Conservation (phyloP, 441 rosid genomes). For the Breynia disticha region DNA sequence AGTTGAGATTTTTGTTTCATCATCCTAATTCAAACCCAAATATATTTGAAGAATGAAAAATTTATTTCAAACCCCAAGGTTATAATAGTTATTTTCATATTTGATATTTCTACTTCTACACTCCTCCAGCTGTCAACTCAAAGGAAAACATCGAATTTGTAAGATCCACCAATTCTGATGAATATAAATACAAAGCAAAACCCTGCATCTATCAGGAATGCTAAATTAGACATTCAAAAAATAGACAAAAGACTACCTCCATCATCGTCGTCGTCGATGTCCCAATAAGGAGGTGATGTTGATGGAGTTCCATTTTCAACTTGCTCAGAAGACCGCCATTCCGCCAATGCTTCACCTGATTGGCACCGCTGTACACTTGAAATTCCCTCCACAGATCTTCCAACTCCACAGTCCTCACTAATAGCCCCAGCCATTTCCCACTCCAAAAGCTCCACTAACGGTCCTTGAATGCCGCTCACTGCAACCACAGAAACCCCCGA, state of each 20-base stretch:
- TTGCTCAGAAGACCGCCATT: conserved; percentile 88
- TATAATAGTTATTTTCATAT: too few relatives aligned
- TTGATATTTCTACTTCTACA: too few relatives aligned
- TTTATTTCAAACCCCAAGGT: too few relatives aligned
- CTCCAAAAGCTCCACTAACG: conserved; percentile 25
- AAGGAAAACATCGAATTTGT: too few relatives aligned
- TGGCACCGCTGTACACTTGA: conserved; percentile 52
- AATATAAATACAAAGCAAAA: conserved; percentile 1
- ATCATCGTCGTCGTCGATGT: conserved; percentile 60
- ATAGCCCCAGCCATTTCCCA: conserved; percentile 61
- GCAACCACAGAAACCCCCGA: conserved; percentile 11
- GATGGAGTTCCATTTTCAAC: conserved; percentile 80
- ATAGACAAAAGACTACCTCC: conserved; percentile 38
- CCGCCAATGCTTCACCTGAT: conserved; percentile 66
- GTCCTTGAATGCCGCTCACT: conserved; percentile 29
- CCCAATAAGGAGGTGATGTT: conserved; percentile 91
- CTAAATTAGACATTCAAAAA: background rate
- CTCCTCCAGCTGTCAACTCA: too few relatives aligned
- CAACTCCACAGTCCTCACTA: conserved; percentile 63
- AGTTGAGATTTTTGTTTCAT: too few relatives aligned
- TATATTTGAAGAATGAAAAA: too few relatives aligned
- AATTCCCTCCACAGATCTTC: conserved; percentile 54
- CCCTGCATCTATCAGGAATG: background rate
- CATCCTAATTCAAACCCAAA: too few relatives aligned
- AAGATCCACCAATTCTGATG: too few relatives aligned